Percentiles rank a stretch among this genome's conserved stretches.
phyloP scores from a whole-genome alignment of 495 filamentous ascomycete genomes.

The Penicillium malachiteum region DNA sequence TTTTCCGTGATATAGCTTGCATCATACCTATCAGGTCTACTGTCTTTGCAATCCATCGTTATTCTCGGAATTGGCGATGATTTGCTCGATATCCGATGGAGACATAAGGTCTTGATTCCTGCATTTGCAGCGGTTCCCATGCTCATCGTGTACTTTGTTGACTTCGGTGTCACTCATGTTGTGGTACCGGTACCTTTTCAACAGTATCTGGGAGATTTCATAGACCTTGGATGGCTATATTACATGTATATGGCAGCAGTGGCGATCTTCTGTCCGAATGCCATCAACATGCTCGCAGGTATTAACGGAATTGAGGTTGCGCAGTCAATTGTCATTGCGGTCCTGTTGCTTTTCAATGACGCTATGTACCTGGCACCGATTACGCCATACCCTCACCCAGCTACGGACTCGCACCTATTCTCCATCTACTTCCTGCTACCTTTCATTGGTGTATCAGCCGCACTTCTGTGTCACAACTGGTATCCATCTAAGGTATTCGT shows the following conservation, averaged over 20 bases:
- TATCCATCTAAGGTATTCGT: slow-evolving; percentile 95
- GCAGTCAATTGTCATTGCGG: slow-evolving; percentile 88
- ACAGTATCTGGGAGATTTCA: slow-evolving; percentile 73
- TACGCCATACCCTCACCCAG: slow-evolving; percentile 82
- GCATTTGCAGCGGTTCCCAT: slow-evolving; percentile 92
- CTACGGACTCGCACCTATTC: slow-evolving; percentile 93
- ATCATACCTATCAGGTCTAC: slow-evolving; percentile 89
- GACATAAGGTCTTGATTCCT: slow-evolving; percentile 96
- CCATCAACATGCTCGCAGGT: slow-evolving; percentile 97
- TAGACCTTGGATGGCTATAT: slow-evolving; percentile 88
- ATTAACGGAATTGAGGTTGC: slow-evolving; percentile 97
- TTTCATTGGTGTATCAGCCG: slow-evolving; percentile 87
- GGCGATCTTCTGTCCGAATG: slow-evolving; percentile 94
- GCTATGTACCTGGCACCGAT: slow-evolving; percentile 65
- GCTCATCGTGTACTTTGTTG: slow-evolving; percentile 95
- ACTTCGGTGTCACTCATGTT: slow-evolving; percentile 94
- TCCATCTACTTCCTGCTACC: slow-evolving; percentile 91
- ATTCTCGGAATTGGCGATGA: slow-evolving; percentile 94
- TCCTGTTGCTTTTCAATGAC: slow-evolving; percentile 82
- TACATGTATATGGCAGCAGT: slow-evolving; percentile 95
- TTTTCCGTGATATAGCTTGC: slow-evolving; percentile 62
- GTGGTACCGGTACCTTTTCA: slow-evolving; percentile 84
- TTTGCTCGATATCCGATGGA: slow-evolving; percentile 97
- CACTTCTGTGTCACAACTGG: slow-evolving; percentile 90
- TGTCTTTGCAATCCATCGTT: slow-evolving; percentile 84